Evolutionary conservation across 106 monocot genomes (phyloP), one percentile per base, ranked within the genome.

Genomic region (Apostasia ramifera): DNA sequence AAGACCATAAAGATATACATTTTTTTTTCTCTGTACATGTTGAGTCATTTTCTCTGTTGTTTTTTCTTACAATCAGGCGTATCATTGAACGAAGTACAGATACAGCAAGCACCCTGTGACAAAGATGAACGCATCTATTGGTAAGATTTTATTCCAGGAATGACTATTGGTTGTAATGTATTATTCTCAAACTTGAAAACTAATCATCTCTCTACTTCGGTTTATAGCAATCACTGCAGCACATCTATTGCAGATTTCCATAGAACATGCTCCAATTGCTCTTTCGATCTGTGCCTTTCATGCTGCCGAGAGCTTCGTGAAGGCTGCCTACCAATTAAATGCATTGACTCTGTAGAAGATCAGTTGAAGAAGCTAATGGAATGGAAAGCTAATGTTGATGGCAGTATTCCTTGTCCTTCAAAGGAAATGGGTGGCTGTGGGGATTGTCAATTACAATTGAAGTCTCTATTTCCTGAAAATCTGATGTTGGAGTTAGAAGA

Each of bases 391-490:
- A 77, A 90, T 40, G 51, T 47, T 54, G 81, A 90, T 76, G 86
- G 86, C 40, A 86, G 86, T 61, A 86, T 90, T 76, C 86, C 83
- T 66, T 90, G 90, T 59, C 83, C 86, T 0, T 74, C 83, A 9
- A 62, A 68, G 44, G 81, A 79, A 37, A 46, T 90, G 0, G 90
- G 86, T 57, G 90, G 90, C 5, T 90, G 90, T 66, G 83, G 81
- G 43, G 49, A 55, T 54, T 67, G 71, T 9, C 12, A 73, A 61
- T 61, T 90, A 78, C 74, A 83, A 56, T 60, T 90, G 26, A 90
- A 76, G 67, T 81, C 76, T 68, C 72, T 90, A 47, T 66, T 86
- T 69, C 53, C 70, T 7, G 86, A 90, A 44, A 40, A 77, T 1
- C 56, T 67, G 15, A 63, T 90, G 55, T 61, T 63, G 13, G 75